Evolutionary conservation across 2,329 filamentous ascomycete genomes (phyloP), one percentile per base, ranked within the genome.

Genomic region (Tothia fuscella): DNA sequence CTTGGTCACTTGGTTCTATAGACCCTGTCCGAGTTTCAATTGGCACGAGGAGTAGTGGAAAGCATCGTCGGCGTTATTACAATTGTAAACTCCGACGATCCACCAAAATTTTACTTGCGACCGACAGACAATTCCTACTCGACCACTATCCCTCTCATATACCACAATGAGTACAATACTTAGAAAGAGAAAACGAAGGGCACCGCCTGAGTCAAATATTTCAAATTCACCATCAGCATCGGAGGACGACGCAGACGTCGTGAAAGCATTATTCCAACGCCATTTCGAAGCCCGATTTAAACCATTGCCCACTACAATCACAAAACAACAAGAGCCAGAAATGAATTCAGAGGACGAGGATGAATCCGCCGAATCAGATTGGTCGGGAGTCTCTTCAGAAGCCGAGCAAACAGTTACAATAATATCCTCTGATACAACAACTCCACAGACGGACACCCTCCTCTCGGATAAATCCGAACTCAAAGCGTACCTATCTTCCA

Each of bases 241-340:
- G 35, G 51, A 57, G 21, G 52, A 51, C 6, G 57, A 56, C n/a
- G 58, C 64, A 30, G 66, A 74, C 48, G 71, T 78, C 45, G 70
- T 82, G 10, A 77, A 84, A 51, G 84, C 80, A 43, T 72, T 88
- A 44, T 84, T 98, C 54, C 78, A 79, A 44, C 76, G 76, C 51
- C 82, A 89, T 56, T 96, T 96, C 56, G 91, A 95, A 62, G 76
- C 84, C 21, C 79, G 82, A 56, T 96, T 95, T 65, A 75, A 78
- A 56, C 86, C 89, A 6, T 60, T 94, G 29, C 26, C 42, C 25
- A 68, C 68, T 9, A 46, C 51, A 3, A 54, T 60, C 42, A 56
- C 47, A 46, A 52, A 34, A 40, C 54, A 55, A 9, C 54, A 59
- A 3, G 54, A 59, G 13, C 45, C 52, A 10, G 46, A 52, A 4